phyloP scores from a whole-genome alignment of 2,329 filamentous ascomycete species.

The Phialophora expanda region DNA sequence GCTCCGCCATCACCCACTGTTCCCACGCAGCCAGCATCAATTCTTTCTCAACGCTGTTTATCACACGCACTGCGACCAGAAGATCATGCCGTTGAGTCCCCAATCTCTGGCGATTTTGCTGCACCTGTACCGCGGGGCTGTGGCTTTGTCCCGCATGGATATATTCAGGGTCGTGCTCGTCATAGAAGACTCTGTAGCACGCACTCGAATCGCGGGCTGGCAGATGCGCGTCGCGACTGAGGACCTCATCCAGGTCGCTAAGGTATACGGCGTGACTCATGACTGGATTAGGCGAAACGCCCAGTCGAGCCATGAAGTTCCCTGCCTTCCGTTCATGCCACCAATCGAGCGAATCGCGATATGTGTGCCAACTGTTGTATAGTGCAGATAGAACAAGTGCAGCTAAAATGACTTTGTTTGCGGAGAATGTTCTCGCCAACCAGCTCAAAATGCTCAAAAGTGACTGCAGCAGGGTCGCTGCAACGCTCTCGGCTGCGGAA shows the following conservation, averaged over 20 bases:
- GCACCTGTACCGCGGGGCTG: conserved; percentile 57
- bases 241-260: conserved; percentile 71
- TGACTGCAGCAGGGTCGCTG: conserved; percentile 79
- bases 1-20: conserved; percentile 85
- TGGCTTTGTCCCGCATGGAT: conserved; percentile 40
- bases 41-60: conserved; percentile 87
- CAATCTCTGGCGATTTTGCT: conserved; percentile 79
- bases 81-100: conserved; percentile 87
- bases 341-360: conserved; percentile 75
- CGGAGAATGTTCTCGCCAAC: conserved; percentile 70
- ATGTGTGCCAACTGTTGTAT: conserved; percentile 76
- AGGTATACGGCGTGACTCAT: conserved; percentile 89
- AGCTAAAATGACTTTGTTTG: conserved; percentile 74
- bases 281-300: conserved; percentile 75
- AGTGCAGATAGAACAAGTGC: conserved; percentile 71
- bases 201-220: conserved; percentile 38
- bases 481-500: conserved; percentile 75
- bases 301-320: conserved; percentile 80
- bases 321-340: conserved; percentile 82
- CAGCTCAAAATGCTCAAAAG: conserved; percentile 69
- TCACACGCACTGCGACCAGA: conserved; percentile 83
- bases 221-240: conserved; percentile 41
- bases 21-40: conserved; percentile 89
- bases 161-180: conserved; percentile 47
- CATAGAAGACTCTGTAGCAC: conserved; percentile 54